Evolutionary conservation across 2,329 filamentous ascomycete genomes (phyloP), one percentile per base, ranked within the genome.

Genomic region (Fusarium sp.): DNA sequence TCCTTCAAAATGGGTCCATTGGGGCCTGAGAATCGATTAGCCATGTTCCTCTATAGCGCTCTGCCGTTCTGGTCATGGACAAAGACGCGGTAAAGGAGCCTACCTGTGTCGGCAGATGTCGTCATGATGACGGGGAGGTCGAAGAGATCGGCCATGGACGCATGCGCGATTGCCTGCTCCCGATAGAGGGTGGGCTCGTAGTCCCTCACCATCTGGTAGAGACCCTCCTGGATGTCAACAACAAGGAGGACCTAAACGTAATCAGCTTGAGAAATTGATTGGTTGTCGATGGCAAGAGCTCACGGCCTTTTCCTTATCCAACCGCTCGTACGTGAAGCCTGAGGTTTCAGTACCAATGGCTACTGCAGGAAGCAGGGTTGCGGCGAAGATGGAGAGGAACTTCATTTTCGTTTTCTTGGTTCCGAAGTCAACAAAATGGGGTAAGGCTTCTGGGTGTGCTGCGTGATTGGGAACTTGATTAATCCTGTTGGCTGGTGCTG

Each of bases 81-180:
- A 3, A 31, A 13, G 8, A 34, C n/a, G 16, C 8, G 13, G 15
- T 23, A 34, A 40, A 36, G 31, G 23, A 23, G 10, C 40, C 13
- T 54, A 60, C 57, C 57, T 47, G 30, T 11, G 50, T 60, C 57
- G 41, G 57, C 57, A 8, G 57, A 60, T n/a, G 57, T 60, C 9
- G 57, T 60, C n/a, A 54, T 37, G 9, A 60, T n/a, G 9, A 60
- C 48, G 1, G 57, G 57, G 15, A 60, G 43, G 57, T 39, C 23
- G 46, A 60, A 60, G 15, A 39, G 18, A 16, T 60, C 48, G 27
- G 57, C 57, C 6, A 60, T 18, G 11, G 57, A 28, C 16, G 57
- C 39, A 34, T 60, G 47, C 16, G 57, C 50, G 1, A 60, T 15
- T 3, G 57, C 57, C 16, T 48, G 34, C 12, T 47, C 30, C 13